Evolutionary conservation across 2,329 filamentous ascomycete genomes (phyloP), one percentile per base, ranked within the genome.

Genomic region (Bipolaris zeicola): DNA sequence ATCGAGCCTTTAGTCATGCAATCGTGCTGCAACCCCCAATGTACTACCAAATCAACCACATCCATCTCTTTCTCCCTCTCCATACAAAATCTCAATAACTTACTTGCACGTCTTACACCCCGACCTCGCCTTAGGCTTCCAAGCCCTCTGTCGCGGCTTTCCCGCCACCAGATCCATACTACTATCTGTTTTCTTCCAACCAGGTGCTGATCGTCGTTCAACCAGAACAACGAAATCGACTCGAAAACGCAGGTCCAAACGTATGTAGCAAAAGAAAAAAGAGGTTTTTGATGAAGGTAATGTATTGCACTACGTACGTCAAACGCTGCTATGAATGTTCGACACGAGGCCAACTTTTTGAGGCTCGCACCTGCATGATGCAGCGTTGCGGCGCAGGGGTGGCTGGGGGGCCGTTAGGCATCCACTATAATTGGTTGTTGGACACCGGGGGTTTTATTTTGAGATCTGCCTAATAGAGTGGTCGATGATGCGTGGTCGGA

Each of bases 101-200:
- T 58, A 64, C 61, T 64, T 64, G 61, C 61, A 64, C 7, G 59
- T 64, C 47, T 62, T 64, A 44, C 61, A 64, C 1, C 61, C 61
- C 38, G 56, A 62, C 10, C 59, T 51, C 6, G 56, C 57, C 37
- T 64, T 64, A 1, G 61, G 59, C 34, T 55, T 64, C 61, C 61
- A 64, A 5, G 61, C 56, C 43, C 61, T 58, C 48, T 64, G 61
- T 38, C 61, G 61, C 10, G 50, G 36, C 38, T 62, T 64, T 18
- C 58, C 56, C 28, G 43, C 34, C 14, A 52, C 33, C 38, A 51
- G 49, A 6, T 41, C 46, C 52, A 61, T 63, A 16, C 16, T 16
- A 16, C 16, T 16, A 16, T 16, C 16, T 16, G 16, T 16, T 16
- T 16, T 28, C 16, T 6, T 14, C 1, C 20, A 41, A 20, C 26